Conservation (phyloP, 208 protist species). For the Tritrichomonas foetus region DNA sequence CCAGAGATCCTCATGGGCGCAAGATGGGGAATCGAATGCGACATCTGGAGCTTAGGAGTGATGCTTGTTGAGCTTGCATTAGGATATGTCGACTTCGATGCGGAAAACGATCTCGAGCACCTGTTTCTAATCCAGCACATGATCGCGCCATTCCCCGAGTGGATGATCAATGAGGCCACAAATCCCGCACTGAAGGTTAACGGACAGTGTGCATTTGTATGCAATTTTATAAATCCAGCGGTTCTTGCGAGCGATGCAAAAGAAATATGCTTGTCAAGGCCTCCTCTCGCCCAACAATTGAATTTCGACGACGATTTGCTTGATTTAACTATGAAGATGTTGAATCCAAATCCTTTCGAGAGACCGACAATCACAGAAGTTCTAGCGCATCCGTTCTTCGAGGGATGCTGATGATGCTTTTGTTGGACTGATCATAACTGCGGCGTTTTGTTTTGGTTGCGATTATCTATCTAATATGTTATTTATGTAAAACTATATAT, state of each 20-base stretch:
- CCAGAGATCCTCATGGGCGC: neutral
- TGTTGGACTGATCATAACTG: too few species aligned
- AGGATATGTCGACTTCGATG: neutral
- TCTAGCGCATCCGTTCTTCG: neutral
- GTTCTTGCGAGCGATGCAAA: too few species aligned
- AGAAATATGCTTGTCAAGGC: neutral
- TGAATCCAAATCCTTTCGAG: neutral
- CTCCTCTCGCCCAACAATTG: neutral
- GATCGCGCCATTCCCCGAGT: neutral
- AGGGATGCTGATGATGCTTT: too few species aligned
- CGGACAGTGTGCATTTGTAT: neutral
- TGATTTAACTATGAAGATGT: neutral
- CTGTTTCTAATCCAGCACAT: neutral
- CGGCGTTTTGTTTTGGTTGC: too few species aligned
- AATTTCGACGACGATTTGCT: neutral
- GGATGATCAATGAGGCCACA: neutral
- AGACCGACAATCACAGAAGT: neutral
- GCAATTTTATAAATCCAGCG: neutral
- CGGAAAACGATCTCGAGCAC: neutral
- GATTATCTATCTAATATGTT: too few species aligned
- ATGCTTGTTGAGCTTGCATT: neutral
- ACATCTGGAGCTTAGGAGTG: neutral
- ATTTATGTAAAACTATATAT: too few species aligned
- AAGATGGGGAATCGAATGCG: neutral
- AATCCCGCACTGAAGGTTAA: neutral